Evolutionary conservation across 2,329 filamentous ascomycete species (phyloP), one percentile per base, ranked within the genome.

Genomic region (Lecanicillium sp.): DNA sequence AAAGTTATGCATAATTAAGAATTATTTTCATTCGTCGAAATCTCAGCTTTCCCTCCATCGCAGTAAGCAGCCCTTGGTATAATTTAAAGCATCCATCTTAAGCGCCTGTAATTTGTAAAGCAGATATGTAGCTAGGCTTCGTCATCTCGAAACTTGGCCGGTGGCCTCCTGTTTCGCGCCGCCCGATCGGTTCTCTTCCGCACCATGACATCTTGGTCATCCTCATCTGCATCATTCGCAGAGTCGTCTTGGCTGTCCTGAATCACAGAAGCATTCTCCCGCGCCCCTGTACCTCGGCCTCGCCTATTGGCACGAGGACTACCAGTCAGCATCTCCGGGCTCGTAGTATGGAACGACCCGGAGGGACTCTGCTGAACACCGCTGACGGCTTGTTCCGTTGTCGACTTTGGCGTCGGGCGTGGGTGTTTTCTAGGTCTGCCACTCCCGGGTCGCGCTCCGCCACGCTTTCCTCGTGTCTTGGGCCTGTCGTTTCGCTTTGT

Each of bases 341-440:
- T 30, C 29, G 22, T 33, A 4, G 30, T 14, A 6, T 15, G 30
- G 11, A 30, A 16, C 3, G 40, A 41, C 28, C 25, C 17, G 17
- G 27, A 25, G 11, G 15, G n/a, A 9, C 15, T 27, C 15, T 35
- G 33, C 15, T 32, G 36, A 6, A 6, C 22, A 25, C 11, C 40
- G 33, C 25, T 33, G 40, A 19, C 9, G 30, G 13, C 12, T 22
- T 33, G 11, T 22, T 17, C 29, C 17, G 29, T 25, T 3, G 13
- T 16, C 27, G 46, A 35, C 38, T 53, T 53, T 8, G 46, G 47
- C 15, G 39, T 45, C 13, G 45, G 43, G 30, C 54, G 54, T 22
- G 57, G 58, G 29, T 63, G 57, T 47, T 62, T 63, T 48, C 60
- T 59, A 51, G 60, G 60, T 33, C 60, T 52, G 19, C 60, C 60